Conservation (phyloP, 306 rosid genomes). For the Sicyos baderoa region DNA sequence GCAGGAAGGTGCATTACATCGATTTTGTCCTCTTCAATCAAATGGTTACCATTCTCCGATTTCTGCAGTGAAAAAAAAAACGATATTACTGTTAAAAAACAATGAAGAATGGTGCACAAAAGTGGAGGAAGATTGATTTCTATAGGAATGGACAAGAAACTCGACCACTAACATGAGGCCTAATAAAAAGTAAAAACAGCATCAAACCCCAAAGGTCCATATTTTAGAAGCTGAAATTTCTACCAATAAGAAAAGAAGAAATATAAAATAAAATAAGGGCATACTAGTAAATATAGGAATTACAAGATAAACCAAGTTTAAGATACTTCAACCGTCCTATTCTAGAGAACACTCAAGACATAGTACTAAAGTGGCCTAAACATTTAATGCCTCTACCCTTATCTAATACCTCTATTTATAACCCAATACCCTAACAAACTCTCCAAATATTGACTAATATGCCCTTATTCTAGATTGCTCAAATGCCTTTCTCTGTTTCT, state of each 20-base stretch:
- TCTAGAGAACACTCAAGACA: too few relatives aligned
- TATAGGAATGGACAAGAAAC: neutral
- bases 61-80: slow-evolving; percentile 38
- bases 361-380: too few relatives aligned
- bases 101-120: neutral
- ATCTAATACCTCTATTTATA: too few relatives aligned
- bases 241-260: neutral
- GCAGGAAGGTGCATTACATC: slow-evolving; percentile 37
- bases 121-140: neutral
- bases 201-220: neutral
- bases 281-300: too few relatives aligned
- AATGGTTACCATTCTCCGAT: slow-evolving; percentile 74
- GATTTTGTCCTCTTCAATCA: slow-evolving; percentile 44
- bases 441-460: too few relatives aligned
- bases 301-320: too few relatives aligned
- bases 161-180: neutral
- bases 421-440: too few relatives aligned
- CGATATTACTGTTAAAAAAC: neutral
- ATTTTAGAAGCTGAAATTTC: neutral
- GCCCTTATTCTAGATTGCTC: neutral
- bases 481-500: neutral
- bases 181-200: neutral
- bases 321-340: too few relatives aligned
- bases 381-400: too few relatives aligned
- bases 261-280: too few relatives aligned